A percentile compares a stretch with the other conserved stretches of the same genome.
These are phyloP conservation scores for Oryza coarctata DNA, from an alignment of 176 grass and related monocot species.

Conservation along the genomic window DNA sequence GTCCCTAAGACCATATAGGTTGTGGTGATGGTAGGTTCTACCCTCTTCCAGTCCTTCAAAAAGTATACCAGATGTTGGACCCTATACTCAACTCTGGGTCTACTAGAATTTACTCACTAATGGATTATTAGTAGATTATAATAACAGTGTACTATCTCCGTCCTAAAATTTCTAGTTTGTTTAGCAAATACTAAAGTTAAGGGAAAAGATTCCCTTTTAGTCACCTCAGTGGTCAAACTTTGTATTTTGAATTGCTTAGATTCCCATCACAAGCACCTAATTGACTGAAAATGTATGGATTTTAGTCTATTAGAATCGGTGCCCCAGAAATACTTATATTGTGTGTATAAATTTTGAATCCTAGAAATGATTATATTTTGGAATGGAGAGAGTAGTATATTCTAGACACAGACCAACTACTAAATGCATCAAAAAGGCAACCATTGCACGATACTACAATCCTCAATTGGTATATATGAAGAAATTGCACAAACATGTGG, in stretches of 20 bases:
- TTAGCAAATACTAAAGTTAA: too few species aligned
- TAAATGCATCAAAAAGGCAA: neutral
- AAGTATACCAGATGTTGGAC: neutral
- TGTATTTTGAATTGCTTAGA: too few species aligned
- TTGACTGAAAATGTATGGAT: too few species aligned
- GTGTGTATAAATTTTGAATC: too few species aligned
- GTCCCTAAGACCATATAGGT: neutral
- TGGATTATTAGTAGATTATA: neutral
- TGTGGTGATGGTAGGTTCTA: neutral
- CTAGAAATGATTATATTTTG: too few species aligned
- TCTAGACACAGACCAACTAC: neutral
- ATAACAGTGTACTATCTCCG: neutral
- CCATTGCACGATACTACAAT: neutral
- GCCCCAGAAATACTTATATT: too few species aligned
- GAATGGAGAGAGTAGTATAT: conserved; percentile 9
- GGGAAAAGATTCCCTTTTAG: too few species aligned
- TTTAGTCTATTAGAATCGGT: too few species aligned
- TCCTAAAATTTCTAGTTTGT: too few species aligned
- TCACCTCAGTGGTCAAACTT: too few species aligned
- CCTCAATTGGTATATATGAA: neutral
- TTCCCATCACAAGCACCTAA: too few species aligned
- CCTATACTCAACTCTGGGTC: neutral
- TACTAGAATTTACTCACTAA: neutral
- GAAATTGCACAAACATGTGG: neutral
- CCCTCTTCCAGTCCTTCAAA: neutral